Evolutionary conservation across 495 filamentous ascomycete genomes (phyloP), one percentile per base, ranked within the genome.

Genomic region (Neurospora sp.): DNA sequence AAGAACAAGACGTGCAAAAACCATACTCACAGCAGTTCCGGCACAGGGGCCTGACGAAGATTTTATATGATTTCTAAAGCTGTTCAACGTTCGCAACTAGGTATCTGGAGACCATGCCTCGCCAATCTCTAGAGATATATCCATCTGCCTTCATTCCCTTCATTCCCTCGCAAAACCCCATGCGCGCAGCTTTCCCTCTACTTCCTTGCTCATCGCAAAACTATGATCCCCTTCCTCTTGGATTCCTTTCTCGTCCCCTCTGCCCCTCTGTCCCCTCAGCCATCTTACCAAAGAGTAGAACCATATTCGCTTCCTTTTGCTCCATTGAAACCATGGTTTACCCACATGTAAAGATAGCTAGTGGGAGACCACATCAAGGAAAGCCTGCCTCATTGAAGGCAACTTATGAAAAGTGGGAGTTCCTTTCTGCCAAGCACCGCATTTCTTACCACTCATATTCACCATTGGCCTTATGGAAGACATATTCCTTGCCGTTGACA

Each of bases 401-500:
- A 66, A 35, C 23, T 35, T 18, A 35, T 18, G 27, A 10, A 31
- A 66, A 66, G 54, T 35, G 14, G 6, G 23, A 35, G 12, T 16
- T 37, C 27, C 6, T 35, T 3, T 66, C 5, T 49, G 44, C 31
- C n/a, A 49, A 46, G 14, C 40, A 41, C 12, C 4, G 7, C 16
- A 3, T 23, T 0, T 62, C 27, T 78, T 90, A 99, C 96, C 96
- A 99, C 82, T 98, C 96, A 75, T 97, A 98, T 82, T 98, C 96
- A 72, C 96, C 96, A 39, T 90, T 92, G 20, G 94, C 96, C 84
- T 98, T 98, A 84, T 97, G 93, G 86, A 98, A 99, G 78, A 98
- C 93, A 75, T 97, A 98, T 88, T 99, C 96, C 82, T 91, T 95
- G 75, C 92, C 91, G 76, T 93, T 93, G 44, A 94, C 92, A 70